These are phyloP conservation scores for Cystobasidium sp. DNA, from an alignment of 1,284 basidiomycete species.

Conservation along the genomic window DNA sequence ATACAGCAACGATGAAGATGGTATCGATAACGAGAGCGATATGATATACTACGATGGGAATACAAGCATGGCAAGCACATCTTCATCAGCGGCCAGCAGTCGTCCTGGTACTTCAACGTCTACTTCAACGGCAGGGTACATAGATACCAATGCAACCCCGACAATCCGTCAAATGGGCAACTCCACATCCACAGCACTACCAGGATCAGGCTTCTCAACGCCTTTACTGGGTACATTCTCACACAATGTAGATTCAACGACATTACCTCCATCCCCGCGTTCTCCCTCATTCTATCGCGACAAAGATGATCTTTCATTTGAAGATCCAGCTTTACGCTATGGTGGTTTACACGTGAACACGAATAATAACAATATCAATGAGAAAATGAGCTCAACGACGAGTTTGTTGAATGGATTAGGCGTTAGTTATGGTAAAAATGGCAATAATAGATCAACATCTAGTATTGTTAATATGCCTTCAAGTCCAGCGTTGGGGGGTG, in stretches of 20 bases:
- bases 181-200: neutral
- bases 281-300: conserved; percentile 31
- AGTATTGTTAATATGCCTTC: conserved; percentile 20
- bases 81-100: neutral
- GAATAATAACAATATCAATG: neutral
- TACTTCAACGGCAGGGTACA: neutral
- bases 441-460: conserved; percentile 16
- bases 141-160: conserved; percentile 4
- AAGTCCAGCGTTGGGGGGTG: conserved; percentile 13
- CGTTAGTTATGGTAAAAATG: conserved; percentile 1
- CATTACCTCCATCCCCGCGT: conserved; percentile 21
- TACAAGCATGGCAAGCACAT: conserved; percentile 17
- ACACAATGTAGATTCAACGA: conserved; percentile 15
- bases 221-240: conserved; percentile 26
- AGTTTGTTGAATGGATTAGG: conserved; percentile 18
- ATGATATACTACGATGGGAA: neutral
- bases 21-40: conserved; percentile 6
- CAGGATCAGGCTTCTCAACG: conserved; percentile 27
- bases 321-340: conserved; percentile 32
- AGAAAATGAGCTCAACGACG: conserved; percentile 8
- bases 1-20: conserved; percentile 7
- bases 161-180: neutral
- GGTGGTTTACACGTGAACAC: conserved; percentile 24
- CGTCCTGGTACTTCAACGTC: conserved; percentile 14
- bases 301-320: conserved; percentile 31